Base-by-base conservation (phyloP, 768 basidiomycete species). In the Lepiota subincarnata region DNA sequence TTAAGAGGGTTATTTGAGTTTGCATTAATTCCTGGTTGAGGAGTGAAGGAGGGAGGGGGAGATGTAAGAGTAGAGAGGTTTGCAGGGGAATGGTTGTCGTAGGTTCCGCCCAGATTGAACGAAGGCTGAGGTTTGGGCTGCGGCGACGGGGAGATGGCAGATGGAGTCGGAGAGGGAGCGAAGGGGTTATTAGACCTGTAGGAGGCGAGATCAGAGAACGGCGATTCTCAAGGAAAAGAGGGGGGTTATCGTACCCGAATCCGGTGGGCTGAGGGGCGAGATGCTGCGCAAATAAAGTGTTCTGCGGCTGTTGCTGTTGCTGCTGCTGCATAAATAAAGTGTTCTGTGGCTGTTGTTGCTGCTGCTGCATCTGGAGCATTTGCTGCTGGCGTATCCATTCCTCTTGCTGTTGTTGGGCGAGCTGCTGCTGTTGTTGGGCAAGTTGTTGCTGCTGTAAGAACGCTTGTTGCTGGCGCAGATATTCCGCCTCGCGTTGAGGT, bases 111-210 rank as follows among this genome's bases (percentile, higher is more conserved):
- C 18, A 87, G 75, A 60, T 84, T 87, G 76, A 87, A 89, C 13
- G 78, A 73, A 0, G 85, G 81, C 31, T 6, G 73, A 67, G n/a
- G 54, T 58, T 48, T 20, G n/a, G 57, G 26, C 58, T 57, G 40
- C 47, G 48, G 39, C 59, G 58, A 60, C 10, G 60, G 64, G 52
- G 55, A 60, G 24, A 60, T 61, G 50, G 59, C 55, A 14, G 64
- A 74, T 48, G 68, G 64, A 26, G 65, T 65, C 53, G 60, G 68
- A 7, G 71, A 66, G 1, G 76, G 79, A 0, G 93, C 95, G 62
- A 99, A 98, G 0, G 97, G 97, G 66, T 99, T 99, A 77, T 98
- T 98, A 34, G 92, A 87, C 7, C 92, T 91, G 60, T 59, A 68
- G 3, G 63, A 66, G n/a, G 62, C 62, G 12, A 53, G 55, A 31